Evolutionary conservation across 1,284 basidiomycete genomes (phyloP).

Genomic region (Coniophora puteana): DNA sequence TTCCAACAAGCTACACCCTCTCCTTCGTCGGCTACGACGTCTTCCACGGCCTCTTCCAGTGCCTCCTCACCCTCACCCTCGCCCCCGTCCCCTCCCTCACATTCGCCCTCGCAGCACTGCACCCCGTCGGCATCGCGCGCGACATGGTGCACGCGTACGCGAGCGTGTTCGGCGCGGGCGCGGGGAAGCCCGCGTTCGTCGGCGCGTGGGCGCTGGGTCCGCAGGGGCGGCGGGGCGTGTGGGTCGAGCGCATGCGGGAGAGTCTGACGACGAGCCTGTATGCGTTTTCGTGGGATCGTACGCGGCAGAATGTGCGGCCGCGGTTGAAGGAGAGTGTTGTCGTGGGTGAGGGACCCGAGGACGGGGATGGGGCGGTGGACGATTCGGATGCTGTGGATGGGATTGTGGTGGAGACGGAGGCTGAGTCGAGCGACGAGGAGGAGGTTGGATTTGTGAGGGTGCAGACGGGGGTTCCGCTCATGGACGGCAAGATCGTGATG

Average conservation of each 20-base stretch:
- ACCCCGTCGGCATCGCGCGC: slow-evolving; percentile 18
- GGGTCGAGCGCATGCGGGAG: slow-evolving; percentile 43
- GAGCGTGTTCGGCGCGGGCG: slow-evolving; percentile 6
- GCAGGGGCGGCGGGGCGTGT: slow-evolving; percentile 43
- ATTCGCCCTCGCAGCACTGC: slow-evolving; percentile 28
- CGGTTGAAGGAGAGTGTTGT: too few species aligned
- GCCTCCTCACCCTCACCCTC: slow-evolving; percentile 29
- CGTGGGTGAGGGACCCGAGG: too few species aligned
- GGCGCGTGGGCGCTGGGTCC: slow-evolving; percentile 42
- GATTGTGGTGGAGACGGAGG: too few species aligned
- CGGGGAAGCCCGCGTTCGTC: slow-evolving; percentile 36
- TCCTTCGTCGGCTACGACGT: slow-evolving; percentile 49
- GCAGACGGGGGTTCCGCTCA: slow-evolving; percentile 8
- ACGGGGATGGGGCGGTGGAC: too few species aligned
- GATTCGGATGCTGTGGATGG: too few species aligned
- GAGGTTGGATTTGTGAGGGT: too few species aligned
- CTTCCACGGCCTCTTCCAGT: slow-evolving; percentile 50
- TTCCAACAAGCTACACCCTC: slow-evolving; percentile 20
- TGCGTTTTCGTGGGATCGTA: slow-evolving; percentile 26
- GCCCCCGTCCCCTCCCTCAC: slow-evolving; percentile 19
- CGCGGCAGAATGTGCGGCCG: slow-evolving; percentile 6
- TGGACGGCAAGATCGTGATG: slow-evolving; percentile 36
- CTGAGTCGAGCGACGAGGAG: slow-evolving; percentile 11
- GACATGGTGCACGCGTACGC: background rate
- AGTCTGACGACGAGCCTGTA: slow-evolving; percentile 36